Conservation (phyloP, 164 flowering plant genomes). For the Warburgia ugandensis region DNA sequence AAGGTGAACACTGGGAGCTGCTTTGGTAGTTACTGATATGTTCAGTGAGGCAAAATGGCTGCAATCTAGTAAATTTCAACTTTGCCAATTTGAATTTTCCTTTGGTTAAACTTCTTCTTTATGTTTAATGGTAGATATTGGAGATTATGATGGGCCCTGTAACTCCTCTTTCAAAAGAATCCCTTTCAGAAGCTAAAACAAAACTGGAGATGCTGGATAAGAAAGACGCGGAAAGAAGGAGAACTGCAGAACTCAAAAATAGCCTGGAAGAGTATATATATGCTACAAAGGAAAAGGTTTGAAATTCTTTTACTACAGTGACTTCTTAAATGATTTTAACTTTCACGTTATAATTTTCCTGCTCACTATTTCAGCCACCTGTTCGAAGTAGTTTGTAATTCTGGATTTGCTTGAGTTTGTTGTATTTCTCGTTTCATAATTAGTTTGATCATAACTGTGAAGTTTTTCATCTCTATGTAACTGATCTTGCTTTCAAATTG, state of each 20-base stretch:
- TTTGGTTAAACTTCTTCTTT: neutral
- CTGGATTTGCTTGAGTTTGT: too few relatives aligned
- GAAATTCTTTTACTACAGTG: too few relatives aligned
- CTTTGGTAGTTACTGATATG: neutral
- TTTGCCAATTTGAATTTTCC: too few relatives aligned
- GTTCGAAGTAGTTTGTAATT: too few relatives aligned
- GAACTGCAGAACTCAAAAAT: slow-evolving; percentile 93
- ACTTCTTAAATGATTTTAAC: neutral
- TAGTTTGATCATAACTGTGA: too few relatives aligned
- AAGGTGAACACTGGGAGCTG: slow-evolving; percentile 43
- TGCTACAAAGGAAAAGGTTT: slow-evolving; percentile 88
- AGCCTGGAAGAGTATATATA: slow-evolving; percentile 89
- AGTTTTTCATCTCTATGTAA: too few relatives aligned
- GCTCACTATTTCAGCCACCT: neutral
- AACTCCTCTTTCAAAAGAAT: slow-evolving; percentile 59
- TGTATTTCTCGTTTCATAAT: too few relatives aligned
- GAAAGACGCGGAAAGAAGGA: slow-evolving; percentile 82
- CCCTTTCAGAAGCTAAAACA: slow-evolving; percentile 54
- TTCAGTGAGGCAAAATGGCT: neutral
- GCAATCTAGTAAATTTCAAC: neutral
- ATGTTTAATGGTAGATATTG: slow-evolving; percentile 37
- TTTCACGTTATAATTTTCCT: neutral
- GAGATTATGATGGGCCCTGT: slow-evolving; percentile 83
- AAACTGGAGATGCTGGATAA: slow-evolving; percentile 71
- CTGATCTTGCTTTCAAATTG: too few relatives aligned